Evolutionary conservation across 306 rosid genomes (phyloP).

Genomic region (Pachyrhizus erosus): DNA sequence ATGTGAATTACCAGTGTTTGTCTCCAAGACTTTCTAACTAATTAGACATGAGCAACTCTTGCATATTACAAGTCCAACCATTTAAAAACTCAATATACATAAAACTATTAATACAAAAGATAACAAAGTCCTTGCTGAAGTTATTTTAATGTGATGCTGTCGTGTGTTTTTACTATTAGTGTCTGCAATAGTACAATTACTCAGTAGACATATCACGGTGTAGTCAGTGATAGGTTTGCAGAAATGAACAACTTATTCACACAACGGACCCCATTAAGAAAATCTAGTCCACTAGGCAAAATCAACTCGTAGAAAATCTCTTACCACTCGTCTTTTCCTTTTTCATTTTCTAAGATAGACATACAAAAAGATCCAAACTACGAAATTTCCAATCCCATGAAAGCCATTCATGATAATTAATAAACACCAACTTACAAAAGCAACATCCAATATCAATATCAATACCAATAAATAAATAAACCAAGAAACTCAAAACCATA

Average conservation of each 20-base stretch:
- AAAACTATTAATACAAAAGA: neutral
- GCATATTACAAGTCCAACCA: neutral
- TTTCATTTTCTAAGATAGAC: neutral
- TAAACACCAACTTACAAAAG: neutral
- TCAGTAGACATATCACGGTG: neutral
- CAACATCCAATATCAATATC: conserved; percentile 18
- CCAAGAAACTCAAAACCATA: neutral
- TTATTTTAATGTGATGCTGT: neutral
- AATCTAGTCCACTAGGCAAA: neutral
- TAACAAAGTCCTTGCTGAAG: neutral
- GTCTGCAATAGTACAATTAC: neutral
- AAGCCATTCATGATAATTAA: conserved; percentile 23
- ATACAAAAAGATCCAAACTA: conserved; percentile 11
- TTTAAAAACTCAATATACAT: neutral
- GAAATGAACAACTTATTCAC: neutral
- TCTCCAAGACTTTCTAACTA: neutral
- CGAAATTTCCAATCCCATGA: conserved; percentile 4
- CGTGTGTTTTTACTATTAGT: neutral
- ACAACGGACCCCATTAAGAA: neutral
- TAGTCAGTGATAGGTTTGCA: neutral
- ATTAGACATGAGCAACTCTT: neutral
- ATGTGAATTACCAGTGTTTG: neutral
- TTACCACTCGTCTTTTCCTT: neutral
- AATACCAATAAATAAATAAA: neutral
- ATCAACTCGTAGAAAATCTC: neutral